Percentiles rank a stretch among this genome's conserved stretches.
These are phyloP conservation scores for Smittium mucronatum DNA, from an alignment of 371 early-diverging fungal species.

Conservation along the genomic window DNA sequence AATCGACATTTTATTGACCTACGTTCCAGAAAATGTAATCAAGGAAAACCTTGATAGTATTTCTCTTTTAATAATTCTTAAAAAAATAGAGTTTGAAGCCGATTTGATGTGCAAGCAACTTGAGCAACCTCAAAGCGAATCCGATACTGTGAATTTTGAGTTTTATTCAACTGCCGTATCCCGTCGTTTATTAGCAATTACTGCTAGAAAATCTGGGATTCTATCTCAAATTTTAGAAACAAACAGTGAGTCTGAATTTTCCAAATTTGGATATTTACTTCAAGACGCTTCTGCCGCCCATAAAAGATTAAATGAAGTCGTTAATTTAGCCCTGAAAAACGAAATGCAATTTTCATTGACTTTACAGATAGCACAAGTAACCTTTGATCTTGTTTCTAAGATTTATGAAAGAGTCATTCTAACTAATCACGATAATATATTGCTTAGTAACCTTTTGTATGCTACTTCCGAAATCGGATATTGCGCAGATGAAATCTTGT, in stretches of 20 bases:
- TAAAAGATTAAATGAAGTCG: background rate
- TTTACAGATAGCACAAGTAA: background rate
- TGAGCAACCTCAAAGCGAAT: conserved; percentile 35
- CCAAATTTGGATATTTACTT: background rate
- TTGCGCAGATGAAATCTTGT: background rate
- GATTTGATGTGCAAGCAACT: conserved; percentile 60
- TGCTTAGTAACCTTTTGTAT: background rate
- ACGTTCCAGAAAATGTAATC: conserved; percentile 73
- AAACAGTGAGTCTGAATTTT: conserved; percentile 1
- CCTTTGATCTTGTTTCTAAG: background rate
- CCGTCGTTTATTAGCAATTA: conserved; percentile 39
- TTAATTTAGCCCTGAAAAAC: background rate
- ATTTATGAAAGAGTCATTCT: background rate
- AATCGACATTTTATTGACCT: conserved; percentile 49
- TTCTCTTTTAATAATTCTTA: conserved; percentile 53
- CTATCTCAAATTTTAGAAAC: background rate
- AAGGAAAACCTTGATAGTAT: conserved; percentile 67
- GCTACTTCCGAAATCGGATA: background rate
- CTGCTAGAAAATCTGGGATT: conserved; percentile 27
- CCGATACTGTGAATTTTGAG: conserved; percentile 41
- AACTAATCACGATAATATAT: background rate
- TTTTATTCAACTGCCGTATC: conserved; percentile 40
- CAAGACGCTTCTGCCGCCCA: background rate
- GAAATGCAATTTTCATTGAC: background rate
- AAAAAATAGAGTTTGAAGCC: conserved; percentile 67